Conservation (phyloP, 2,329 filamentous ascomycete genomes). For the Fusarium robinianum region DNA sequence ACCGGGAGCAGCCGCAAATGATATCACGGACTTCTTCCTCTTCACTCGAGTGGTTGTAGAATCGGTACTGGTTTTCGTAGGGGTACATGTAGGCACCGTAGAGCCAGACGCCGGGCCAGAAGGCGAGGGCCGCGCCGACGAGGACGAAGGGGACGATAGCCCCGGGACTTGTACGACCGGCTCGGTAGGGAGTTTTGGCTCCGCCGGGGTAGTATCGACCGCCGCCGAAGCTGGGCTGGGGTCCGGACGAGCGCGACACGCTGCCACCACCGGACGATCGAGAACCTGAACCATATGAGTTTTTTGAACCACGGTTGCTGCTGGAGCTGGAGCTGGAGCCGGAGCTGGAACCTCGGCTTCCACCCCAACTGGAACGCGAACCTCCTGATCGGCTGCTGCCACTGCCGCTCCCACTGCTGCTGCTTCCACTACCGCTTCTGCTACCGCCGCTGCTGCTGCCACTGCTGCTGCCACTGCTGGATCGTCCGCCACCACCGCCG, state of each 20-base stretch:
- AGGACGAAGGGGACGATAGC: slow-evolving; percentile 60
- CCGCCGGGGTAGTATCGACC: slow-evolving; percentile 71
- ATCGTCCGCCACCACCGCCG: slow-evolving; percentile 37
- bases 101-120: slow-evolving; percentile 70
- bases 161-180: slow-evolving; percentile 57
- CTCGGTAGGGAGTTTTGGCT: slow-evolving; percentile 60
- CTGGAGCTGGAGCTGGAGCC: slow-evolving; percentile 5
- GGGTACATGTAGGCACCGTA: slow-evolving; percentile 66
- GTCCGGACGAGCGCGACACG: too few relatives aligned
- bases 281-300: slow-evolving; percentile 28
- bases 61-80: slow-evolving; percentile 48
- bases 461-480: slow-evolving; percentile 24
- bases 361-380: slow-evolving; percentile 19
- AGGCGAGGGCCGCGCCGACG: slow-evolving; percentile 52
- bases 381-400: slow-evolving; percentile 11
- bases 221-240: slow-evolving; percentile 61
- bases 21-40: slow-evolving; percentile 43
- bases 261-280: slow-evolving; percentile 55
- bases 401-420: slow-evolving; percentile 9
- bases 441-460: slow-evolving; percentile 10
- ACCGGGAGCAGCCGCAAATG: slow-evolving; percentile 57
- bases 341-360: slow-evolving; percentile 18
- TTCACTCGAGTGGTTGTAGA: slow-evolving; percentile 55
- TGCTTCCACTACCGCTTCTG: slow-evolving; percentile 15
- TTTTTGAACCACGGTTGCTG: slow-evolving; percentile 6